Evolutionary conservation across 2,329 filamentous ascomycete genomes (phyloP).

Genomic region (Alternaria brassicicola): DNA sequence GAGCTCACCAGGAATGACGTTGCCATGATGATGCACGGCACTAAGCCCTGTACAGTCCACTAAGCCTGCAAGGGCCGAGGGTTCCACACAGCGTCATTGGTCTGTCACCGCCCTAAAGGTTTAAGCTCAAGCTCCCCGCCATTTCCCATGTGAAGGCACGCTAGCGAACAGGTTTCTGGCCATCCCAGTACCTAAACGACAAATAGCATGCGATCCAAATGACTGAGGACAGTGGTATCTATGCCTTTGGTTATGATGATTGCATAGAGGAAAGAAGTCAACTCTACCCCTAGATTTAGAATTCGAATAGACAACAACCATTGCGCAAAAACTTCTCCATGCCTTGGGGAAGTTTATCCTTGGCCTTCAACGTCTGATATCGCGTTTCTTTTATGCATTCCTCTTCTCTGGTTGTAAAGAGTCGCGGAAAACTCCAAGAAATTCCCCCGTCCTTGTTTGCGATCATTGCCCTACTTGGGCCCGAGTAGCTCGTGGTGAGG

Average conservation of each 20-base stretch:
- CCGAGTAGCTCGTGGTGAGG: not conserved
- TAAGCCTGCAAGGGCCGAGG: not conserved
- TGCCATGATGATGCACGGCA: slow-evolving; percentile 18
- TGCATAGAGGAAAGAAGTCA: not conserved
- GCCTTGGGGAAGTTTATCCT: not conserved
- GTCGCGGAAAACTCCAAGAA: too few relatives aligned
- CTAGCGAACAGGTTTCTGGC: slow-evolving; percentile 3
- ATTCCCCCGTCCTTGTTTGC: too few relatives aligned
- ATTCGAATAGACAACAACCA: not conserved
- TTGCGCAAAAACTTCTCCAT: not conserved
- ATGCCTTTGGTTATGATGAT: not conserved
- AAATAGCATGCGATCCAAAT: not conserved
- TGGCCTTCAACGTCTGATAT: not conserved
- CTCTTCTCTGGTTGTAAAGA: not conserved
- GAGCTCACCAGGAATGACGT: slow-evolving; percentile 10
- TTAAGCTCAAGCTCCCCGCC: slow-evolving; percentile 11
- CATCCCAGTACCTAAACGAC: not conserved
- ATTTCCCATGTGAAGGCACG: not conserved
- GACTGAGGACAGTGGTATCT: not conserved
- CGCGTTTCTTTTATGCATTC: not conserved
- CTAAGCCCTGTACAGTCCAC: not conserved
- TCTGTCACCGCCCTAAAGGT: slow-evolving; percentile 5
- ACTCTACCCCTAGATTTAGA: not conserved
- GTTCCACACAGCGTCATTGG: slow-evolving; percentile 10
- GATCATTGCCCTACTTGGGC: not conserved